These are phyloP conservation scores for Elongisporangium prolatum DNA, from an alignment of 352 stramenopile species.

Conservation along the genomic window DNA sequence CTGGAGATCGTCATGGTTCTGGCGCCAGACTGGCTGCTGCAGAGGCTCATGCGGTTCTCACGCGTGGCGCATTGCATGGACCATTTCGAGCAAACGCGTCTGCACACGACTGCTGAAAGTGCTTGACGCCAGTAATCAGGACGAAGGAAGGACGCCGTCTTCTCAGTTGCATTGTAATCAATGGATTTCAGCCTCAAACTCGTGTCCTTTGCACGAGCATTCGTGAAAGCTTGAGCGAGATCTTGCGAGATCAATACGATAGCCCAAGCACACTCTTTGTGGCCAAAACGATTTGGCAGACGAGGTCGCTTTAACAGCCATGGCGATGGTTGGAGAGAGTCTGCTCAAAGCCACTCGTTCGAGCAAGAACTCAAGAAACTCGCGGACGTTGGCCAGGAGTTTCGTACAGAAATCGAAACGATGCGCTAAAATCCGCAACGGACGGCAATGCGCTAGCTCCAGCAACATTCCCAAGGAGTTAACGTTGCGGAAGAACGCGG, in stretches of 20 bases:
- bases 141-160: too few species aligned
- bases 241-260: too few species aligned
- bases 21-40: conserved; percentile 16
- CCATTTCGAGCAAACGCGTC: conserved; percentile 21
- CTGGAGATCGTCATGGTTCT: conserved; percentile 14
- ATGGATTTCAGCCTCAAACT: too few species aligned
- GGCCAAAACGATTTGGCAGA: too few species aligned
- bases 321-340: background rate
- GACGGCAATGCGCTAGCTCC: background rate
- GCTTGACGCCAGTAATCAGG: background rate
- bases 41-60: conserved; percentile 12
- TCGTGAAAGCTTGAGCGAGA: too few species aligned
- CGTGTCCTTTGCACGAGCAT: too few species aligned
- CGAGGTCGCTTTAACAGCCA: too few species aligned
- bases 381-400: background rate
- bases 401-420: background rate
- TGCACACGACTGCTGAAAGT: conserved; percentile 9
- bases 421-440: background rate
- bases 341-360: background rate
- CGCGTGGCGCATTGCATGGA: conserved; percentile 16
- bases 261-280: too few species aligned
- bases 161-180: too few species aligned
- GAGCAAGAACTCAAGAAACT: background rate
- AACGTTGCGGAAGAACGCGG: background rate
- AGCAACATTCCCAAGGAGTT: background rate